A percentile compares a stretch with the other conserved stretches of the same genome.
Evolutionary conservation across 129 eudicot species (phyloP).

Genomic region (Lactuca saligna): DNA sequence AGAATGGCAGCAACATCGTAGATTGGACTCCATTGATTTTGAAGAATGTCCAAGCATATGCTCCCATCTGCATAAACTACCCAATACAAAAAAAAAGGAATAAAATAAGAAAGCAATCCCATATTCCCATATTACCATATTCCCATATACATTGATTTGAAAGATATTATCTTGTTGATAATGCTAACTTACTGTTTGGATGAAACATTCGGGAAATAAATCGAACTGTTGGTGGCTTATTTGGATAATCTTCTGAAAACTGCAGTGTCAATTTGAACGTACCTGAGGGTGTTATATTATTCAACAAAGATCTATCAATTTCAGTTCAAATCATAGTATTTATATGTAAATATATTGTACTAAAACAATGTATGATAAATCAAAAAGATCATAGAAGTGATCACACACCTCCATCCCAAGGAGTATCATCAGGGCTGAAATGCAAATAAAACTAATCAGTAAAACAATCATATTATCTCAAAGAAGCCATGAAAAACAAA

Average conservation of each 20-base stretch:
- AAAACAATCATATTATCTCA: not conserved
- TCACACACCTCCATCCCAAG: conserved; percentile 68
- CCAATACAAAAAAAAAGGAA: conserved; percentile 1
- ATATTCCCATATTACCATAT: not conserved
- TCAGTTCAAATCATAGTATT: not conserved
- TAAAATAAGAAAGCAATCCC: not conserved
- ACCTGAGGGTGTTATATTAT: conserved; percentile 29
- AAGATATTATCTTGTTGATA: not conserved
- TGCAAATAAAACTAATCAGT: conserved; percentile 11
- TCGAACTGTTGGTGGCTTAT: conserved; percentile 64
- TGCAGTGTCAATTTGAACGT: conserved; percentile 62
- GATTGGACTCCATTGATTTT: conserved; percentile 90
- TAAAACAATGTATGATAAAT: not conserved
- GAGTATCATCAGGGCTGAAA: conserved; percentile 73
- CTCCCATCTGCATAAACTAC: conserved; percentile 83
- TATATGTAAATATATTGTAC: not conserved
- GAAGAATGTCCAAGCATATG: conserved; percentile 87
- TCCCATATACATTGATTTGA: conserved; percentile 2
- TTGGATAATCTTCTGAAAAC: conserved; percentile 59
- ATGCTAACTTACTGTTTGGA: conserved; percentile 56
- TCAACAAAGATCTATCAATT: too few species aligned
- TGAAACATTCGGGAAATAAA: conserved; percentile 67
- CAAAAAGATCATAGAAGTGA: not conserved
- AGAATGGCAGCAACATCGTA: conserved; percentile 88
- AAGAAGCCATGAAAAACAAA: conserved; percentile 8